Percentiles rank a stretch among this genome's conserved stretches.
These are phyloP conservation scores for Candida yuanshanica DNA, from an alignment of 805 yeast species.

Conservation along the genomic window DNA sequence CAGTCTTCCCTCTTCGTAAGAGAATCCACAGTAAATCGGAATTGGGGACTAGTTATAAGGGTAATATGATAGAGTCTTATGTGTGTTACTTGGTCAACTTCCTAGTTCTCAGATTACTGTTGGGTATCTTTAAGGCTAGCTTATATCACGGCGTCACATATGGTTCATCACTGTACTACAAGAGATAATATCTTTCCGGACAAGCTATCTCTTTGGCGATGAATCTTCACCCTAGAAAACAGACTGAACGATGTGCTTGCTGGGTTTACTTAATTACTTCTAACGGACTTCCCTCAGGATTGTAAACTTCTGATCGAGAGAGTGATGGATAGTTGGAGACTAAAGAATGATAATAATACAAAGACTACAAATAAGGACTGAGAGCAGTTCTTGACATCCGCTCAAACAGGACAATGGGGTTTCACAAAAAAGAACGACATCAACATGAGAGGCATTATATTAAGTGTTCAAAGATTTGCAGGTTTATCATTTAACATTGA, in stretches of 20 bases:
- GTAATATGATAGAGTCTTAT: no score
- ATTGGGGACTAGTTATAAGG: no score
- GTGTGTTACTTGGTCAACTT: slow-evolving; percentile 12
- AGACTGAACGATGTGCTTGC: slow-evolving; percentile 33
- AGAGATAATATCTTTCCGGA: slow-evolving; percentile 32
- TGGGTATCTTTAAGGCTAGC: slow-evolving; percentile 39
- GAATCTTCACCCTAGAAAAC: slow-evolving; percentile 30
- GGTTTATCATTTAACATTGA: slow-evolving; percentile 24
- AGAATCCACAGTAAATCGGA: no score
- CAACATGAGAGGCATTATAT: slow-evolving; percentile 10
- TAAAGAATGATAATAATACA: slow-evolving; percentile 11
- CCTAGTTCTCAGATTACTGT: slow-evolving; percentile 37
- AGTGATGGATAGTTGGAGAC: slow-evolving; percentile 28
- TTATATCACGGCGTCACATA: slow-evolving; percentile 36
- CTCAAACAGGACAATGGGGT: slow-evolving; percentile 7
- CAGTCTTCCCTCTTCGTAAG: no score
- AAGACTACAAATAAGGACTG: slow-evolving; percentile 2
- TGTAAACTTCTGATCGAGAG: slow-evolving; percentile 36
- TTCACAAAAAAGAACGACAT: slow-evolving; percentile 14
- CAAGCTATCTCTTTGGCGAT: slow-evolving; percentile 38
- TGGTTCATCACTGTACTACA: slow-evolving; percentile 34
- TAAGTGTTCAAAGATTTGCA: slow-evolving; percentile 27
- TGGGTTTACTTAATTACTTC: slow-evolving; percentile 26
- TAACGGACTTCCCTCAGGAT: slow-evolving; percentile 38
- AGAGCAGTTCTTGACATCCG: slow-evolving; percentile 2